Evolutionary conservation across 257 asterid species (phyloP).

Genomic region (Solanum megistacrolobum): DNA sequence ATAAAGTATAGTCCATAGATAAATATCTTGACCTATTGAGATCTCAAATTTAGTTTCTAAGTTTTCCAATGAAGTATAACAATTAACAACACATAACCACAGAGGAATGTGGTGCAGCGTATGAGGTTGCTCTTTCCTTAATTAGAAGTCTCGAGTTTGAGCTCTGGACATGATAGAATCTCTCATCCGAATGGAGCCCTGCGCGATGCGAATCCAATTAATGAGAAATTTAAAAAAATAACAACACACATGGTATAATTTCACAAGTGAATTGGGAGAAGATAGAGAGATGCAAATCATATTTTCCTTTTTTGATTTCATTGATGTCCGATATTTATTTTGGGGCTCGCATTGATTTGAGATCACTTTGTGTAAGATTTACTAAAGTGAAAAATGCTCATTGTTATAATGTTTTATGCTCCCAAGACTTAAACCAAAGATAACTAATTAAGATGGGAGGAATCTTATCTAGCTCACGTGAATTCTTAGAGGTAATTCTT

Average conservation of each 20-base stretch:
- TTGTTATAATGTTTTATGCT: not conserved
- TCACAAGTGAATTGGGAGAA: not conserved
- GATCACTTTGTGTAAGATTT: not conserved
- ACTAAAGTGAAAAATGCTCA: not conserved
- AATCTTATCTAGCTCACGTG: not conserved
- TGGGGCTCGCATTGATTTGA: not conserved
- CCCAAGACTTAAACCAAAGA: not conserved
- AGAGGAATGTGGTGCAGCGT: not conserved
- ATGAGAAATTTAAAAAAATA: no score
- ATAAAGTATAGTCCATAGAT: not conserved
- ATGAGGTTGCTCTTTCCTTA: not conserved
- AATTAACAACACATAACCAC: not conserved
- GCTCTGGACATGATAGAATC: not conserved
- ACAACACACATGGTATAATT: accelerated
- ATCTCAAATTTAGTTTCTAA: not conserved
- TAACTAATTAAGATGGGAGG: not conserved
- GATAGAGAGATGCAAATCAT: not conserved
- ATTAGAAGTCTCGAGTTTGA: not conserved
- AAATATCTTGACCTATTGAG: not conserved
- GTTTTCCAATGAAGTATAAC: not conserved
- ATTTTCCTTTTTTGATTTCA: not conserved
- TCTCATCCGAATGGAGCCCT: not conserved
- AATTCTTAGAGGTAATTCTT: no score
- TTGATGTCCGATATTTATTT: not conserved
- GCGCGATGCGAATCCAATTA: not conserved